Evolutionary conservation across 495 filamentous ascomycete genomes (phyloP).

Genomic region (Chlorociboria aeruginascens): DNA sequence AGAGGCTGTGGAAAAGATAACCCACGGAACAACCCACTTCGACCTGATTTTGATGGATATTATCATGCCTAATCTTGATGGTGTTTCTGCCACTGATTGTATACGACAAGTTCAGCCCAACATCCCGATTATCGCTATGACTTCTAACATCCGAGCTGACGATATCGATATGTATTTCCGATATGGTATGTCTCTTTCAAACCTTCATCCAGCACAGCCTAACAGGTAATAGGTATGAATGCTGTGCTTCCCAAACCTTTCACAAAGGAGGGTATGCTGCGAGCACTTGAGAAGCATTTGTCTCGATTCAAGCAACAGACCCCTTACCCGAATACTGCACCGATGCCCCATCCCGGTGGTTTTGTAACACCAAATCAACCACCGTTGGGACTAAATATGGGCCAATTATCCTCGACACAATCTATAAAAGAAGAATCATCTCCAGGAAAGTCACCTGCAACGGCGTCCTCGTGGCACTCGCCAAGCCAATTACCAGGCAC

Average conservation of each 20-base stretch:
- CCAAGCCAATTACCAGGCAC: slow-evolving; percentile 54
- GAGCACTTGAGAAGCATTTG: slow-evolving; percentile 83
- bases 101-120: slow-evolving; percentile 77
- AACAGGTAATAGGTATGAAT: slow-evolving; percentile 69
- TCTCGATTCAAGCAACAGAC: slow-evolving; percentile 45
- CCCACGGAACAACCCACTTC: slow-evolving; percentile 60
- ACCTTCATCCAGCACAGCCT: background rate
- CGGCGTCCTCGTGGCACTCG: slow-evolving; percentile 63
- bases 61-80: slow-evolving; percentile 94
- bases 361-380: slow-evolving; percentile 12
- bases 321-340: slow-evolving; percentile 13
- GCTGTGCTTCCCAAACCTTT: slow-evolving; percentile 96
- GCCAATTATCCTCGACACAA: slow-evolving; percentile 30
- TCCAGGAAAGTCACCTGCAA: slow-evolving; percentile 62
- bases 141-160: slow-evolving; percentile 92
- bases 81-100: slow-evolving; percentile 85
- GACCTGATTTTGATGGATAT: slow-evolving; percentile 98
- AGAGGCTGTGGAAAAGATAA: slow-evolving; percentile 88
- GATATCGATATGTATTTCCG: slow-evolving; percentile 97
- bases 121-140: slow-evolving; percentile 96
- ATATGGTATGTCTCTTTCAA: slow-evolving; percentile 54
- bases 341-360: slow-evolving; percentile 10
- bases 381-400: slow-evolving; percentile 16
- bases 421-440: slow-evolving; percentile 75
- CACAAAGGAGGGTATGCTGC: slow-evolving; percentile 85